Percentiles rank a stretch among this genome's conserved stretches.
These are phyloP conservation scores for Arthroderma sp. DNA, from an alignment of 2,329 filamentous ascomycete genomes.

Conservation along the genomic window DNA sequence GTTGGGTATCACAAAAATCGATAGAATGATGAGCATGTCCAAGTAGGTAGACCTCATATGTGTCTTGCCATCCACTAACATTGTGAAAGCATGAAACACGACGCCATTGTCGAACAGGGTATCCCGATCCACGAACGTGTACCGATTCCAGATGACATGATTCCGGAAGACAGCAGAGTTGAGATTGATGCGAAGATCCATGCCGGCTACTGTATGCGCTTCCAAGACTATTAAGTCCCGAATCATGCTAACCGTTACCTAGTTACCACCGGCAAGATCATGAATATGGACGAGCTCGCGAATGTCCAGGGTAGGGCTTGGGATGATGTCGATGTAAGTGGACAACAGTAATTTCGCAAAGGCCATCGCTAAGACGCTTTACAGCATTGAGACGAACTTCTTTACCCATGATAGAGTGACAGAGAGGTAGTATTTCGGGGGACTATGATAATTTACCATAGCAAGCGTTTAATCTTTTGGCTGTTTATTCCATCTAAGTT, in stretches of 20 bases:
- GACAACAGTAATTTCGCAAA: background rate
- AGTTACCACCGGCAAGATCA: constrained; percentile 71
- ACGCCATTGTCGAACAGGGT: constrained; percentile 38
- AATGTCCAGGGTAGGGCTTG: constrained; percentile 76
- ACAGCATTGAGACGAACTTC: constrained; percentile 5
- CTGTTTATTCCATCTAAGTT: background rate
- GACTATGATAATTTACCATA: background rate
- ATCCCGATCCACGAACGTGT: constrained; percentile 75
- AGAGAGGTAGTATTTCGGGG: too few relatives aligned
- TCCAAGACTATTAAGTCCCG: background rate
- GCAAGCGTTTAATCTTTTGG: background rate
- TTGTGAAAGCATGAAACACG: constrained; percentile 33
- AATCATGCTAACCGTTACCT: constrained; percentile 17
- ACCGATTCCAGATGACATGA: constrained; percentile 84
- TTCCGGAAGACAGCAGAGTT: constrained; percentile 87
- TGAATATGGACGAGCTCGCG: constrained; percentile 67
- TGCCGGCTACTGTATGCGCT: constrained; percentile 48
- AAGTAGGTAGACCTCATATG: constrained; percentile 45
- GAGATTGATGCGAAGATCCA: constrained; percentile 99
- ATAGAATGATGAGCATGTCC: constrained; percentile 97
- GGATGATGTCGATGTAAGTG: constrained; percentile 44
- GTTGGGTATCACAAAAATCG: constrained; percentile 97
- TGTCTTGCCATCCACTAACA: background rate
- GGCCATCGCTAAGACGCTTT: background rate
- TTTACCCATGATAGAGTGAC: background rate